A percentile compares a stretch with the other conserved stretches of the same genome.
phyloP scores from a whole-genome alignment of 352 stramenopile genomes.

The Phytopythium montanum region DNA sequence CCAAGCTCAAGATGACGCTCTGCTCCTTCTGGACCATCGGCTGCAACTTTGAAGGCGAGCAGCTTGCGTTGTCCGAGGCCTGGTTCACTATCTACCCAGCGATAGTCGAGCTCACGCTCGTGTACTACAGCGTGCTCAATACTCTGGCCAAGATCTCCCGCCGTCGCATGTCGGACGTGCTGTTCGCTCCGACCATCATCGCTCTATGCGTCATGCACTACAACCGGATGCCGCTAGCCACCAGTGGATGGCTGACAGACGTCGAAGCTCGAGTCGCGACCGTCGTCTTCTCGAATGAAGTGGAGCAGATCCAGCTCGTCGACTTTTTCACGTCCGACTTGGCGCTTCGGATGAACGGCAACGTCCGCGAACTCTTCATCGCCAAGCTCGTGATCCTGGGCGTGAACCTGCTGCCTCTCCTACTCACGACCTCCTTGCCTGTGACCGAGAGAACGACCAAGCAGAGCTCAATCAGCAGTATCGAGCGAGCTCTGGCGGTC shows the following conservation, averaged over 20 bases:
- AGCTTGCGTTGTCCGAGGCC: slow-evolving; percentile 18
- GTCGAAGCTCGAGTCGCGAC: slow-evolving; percentile 22
- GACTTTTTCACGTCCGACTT: slow-evolving; percentile 21
- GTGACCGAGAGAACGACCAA: background rate
- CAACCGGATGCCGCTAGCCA: slow-evolving; percentile 13
- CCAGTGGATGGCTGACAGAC: slow-evolving; percentile 5
- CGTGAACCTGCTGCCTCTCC: slow-evolving; percentile 22
- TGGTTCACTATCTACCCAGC: slow-evolving; percentile 37
- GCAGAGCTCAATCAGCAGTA: background rate
- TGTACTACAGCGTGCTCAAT: slow-evolving; percentile 22
- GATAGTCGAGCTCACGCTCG: slow-evolving; percentile 20
- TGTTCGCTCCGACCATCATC: slow-evolving; percentile 28
- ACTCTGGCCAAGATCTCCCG: slow-evolving; percentile 11
- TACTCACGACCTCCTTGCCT: slow-evolving; percentile 15
- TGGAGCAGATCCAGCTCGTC: slow-evolving; percentile 10
- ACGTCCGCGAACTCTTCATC: slow-evolving; percentile 14
- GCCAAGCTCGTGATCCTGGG: slow-evolving; percentile 25
- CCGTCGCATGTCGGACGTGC: slow-evolving; percentile 13
- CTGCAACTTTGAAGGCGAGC: slow-evolving; percentile 31
- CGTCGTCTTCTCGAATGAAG: slow-evolving; percentile 20
- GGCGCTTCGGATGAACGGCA: slow-evolving; percentile 29
- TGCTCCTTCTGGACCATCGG: slow-evolving; percentile 22
- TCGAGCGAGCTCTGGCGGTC: slow-evolving; percentile 22
- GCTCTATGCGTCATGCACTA: slow-evolving; percentile 21
- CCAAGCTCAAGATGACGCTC: slow-evolving; percentile 19